A percentile compares a stretch with the other conserved stretches of the same genome.
These are phyloP conservation scores for Pholiota adiposa DNA, from an alignment of 1,284 basidiomycete species.

Conservation along the genomic window DNA sequence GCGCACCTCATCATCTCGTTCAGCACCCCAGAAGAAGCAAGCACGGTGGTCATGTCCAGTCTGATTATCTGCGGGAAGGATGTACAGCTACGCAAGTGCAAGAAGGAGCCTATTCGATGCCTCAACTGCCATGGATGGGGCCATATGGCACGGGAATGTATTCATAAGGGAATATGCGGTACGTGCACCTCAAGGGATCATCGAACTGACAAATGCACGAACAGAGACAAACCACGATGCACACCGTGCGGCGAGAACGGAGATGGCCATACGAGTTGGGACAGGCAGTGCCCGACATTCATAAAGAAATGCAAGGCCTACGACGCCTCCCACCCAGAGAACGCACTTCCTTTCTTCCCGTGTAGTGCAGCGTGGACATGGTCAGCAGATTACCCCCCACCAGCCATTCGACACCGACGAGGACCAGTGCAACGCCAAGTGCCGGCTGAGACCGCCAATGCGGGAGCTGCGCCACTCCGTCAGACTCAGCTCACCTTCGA, in stretches of 20 bases:
- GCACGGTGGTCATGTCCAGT: constrained; percentile 14
- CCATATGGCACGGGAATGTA: constrained; percentile 32
- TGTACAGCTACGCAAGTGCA: constrained; percentile 16
- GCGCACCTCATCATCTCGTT: constrained; percentile 24
- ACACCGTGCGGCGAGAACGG: constrained; percentile 16
- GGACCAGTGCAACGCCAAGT: no score
- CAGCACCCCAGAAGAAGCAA: constrained; percentile 11
- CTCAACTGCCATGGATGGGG: constrained; percentile 33
- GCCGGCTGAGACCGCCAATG: background rate
- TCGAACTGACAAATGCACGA: constrained; percentile 16
- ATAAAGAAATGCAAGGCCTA: constrained; percentile 1
- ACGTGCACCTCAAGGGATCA: constrained; percentile 26
- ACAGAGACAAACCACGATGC: constrained; percentile 18
- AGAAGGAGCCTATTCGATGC: constrained; percentile 28
- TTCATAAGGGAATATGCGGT: constrained; percentile 10
- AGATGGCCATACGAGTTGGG: constrained; percentile 21
- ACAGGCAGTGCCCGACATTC: constrained; percentile 25
- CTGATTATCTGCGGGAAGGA: constrained; percentile 13
- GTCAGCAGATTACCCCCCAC: background rate
- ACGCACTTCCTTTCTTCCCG: constrained; percentile 13
- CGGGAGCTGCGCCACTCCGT: no score
- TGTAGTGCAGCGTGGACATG: constrained; percentile 14
- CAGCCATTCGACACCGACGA: background rate
- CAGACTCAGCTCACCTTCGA: background rate
- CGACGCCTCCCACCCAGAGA: constrained; percentile 13